phyloP scores from a whole-genome alignment of 2,329 filamentous ascomycete species.

The Paradendryphiella salina region DNA sequence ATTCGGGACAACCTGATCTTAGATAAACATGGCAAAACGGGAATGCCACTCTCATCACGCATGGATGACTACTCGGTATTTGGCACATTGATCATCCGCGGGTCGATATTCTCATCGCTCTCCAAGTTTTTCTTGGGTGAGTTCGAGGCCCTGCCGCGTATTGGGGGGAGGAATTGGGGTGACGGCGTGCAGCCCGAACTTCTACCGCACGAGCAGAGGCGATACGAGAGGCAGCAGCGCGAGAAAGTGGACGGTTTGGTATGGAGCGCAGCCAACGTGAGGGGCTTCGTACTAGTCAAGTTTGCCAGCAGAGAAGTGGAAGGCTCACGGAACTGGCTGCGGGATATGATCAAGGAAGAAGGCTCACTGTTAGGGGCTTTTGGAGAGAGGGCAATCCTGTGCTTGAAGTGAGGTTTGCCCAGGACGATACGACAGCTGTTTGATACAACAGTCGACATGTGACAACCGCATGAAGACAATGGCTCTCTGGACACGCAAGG shows the following conservation, averaged over 20 bases:
- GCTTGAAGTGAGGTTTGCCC: conserved; percentile 46
- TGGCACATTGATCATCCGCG: conserved; percentile 82
- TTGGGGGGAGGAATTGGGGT: conserved; percentile 79
- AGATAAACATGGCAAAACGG: conserved; percentile 53
- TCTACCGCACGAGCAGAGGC: conserved; percentile 52
- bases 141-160: conserved; percentile 75
- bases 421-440: background rate
- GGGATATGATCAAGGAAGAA: conserved; percentile 72
- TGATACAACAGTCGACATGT: background rate
- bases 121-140: conserved; percentile 76
- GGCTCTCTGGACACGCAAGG: background rate
- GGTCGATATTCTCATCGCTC: conserved; percentile 67
- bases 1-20: conserved; percentile 85
- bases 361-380: conserved; percentile 72
- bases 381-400: conserved; percentile 80
- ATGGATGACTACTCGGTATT: conserved; percentile 78
- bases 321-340: conserved; percentile 77
- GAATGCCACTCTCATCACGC: conserved; percentile 48
- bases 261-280: conserved; percentile 46
- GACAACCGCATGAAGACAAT: background rate
- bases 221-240: conserved; percentile 57
- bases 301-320: conserved; percentile 84
- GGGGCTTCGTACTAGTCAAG: conserved; percentile 84
- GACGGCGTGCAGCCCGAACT: conserved; percentile 46
- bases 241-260: conserved; percentile 54